phyloP scores from a whole-genome alignment of 345 rosid genomes.

The Acer negundo region DNA sequence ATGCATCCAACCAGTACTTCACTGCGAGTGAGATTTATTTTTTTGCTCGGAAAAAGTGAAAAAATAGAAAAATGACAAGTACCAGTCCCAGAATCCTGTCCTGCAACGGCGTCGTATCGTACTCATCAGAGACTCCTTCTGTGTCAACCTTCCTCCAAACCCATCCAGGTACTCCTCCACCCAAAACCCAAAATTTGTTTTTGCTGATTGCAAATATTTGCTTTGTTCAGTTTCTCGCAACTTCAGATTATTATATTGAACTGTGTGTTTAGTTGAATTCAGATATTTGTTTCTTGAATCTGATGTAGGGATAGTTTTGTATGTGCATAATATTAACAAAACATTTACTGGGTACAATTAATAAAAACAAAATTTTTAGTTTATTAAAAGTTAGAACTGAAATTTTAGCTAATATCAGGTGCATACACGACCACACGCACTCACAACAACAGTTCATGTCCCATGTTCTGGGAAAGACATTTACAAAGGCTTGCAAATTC shows the following conservation, averaged over 20 bases:
- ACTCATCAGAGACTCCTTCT: slow-evolving; percentile 46
- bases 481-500: slow-evolving; percentile 59
- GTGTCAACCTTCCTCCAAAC: slow-evolving; percentile 66
- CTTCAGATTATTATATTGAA: too few species aligned
- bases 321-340: background rate
- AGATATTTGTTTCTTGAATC: background rate
- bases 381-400: background rate
- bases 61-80: slow-evolving; percentile 34
- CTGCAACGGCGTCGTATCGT: slow-evolving; percentile 54
- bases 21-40: too few species aligned
- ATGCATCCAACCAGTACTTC: too few species aligned
- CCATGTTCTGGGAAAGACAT: slow-evolving; percentile 80
- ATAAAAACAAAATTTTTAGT: background rate
- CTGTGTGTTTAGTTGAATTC: background rate
- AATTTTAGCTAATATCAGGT: slow-evolving; percentile 37
- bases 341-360: background rate
- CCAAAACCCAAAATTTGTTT: background rate
- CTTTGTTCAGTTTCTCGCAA: too few species aligned
- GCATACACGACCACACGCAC: slow-evolving; percentile 88
- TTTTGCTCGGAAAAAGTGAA: background rate
- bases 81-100: slow-evolving; percentile 47
- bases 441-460: slow-evolving; percentile 43
- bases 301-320: background rate
- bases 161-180: slow-evolving; percentile 43
- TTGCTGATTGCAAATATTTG: background rate